Percentiles rank a stretch among this genome's conserved stretches.
phyloP scores from a whole-genome alignment of 352 stramenopile species.

The Pythium periplocum region DNA sequence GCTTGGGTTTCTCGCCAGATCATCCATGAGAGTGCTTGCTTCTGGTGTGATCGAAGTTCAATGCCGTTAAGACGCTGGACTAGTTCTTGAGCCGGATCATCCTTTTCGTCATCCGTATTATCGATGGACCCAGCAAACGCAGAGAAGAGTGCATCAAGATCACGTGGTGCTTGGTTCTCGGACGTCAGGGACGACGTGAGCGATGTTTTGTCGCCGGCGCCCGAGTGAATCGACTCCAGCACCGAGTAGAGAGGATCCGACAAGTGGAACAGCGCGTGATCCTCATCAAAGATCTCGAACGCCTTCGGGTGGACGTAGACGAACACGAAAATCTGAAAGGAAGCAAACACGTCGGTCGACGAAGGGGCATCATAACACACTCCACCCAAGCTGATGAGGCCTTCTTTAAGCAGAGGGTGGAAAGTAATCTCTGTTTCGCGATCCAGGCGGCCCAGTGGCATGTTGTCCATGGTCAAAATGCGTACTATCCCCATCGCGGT shows the following conservation, averaged over 20 bases:
- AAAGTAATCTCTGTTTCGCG: slow-evolving; percentile 53
- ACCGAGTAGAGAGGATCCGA: slow-evolving; percentile 55
- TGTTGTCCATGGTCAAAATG: slow-evolving; percentile 37
- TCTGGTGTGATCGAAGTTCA: slow-evolving; percentile 74
- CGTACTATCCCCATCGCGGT: slow-evolving; percentile 39
- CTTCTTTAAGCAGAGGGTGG: slow-evolving; percentile 59
- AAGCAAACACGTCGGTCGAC: slow-evolving; percentile 58
- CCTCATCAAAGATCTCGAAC: slow-evolving; percentile 62
- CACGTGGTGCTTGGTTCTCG: slow-evolving; percentile 22
- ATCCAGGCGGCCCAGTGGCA: slow-evolving; percentile 54
- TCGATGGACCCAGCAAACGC: slow-evolving; percentile 38
- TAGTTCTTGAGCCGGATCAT: slow-evolving; percentile 30
- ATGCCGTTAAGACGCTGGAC: slow-evolving; percentile 52
- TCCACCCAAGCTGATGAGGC: slow-evolving; percentile 36
- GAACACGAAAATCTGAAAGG: slow-evolving; percentile 55
- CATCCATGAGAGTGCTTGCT: slow-evolving; percentile 84
- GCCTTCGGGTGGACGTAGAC: slow-evolving; percentile 52
- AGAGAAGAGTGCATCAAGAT: slow-evolving; percentile 66
- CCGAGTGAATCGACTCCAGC: slow-evolving; percentile 32
- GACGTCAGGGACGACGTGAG: slow-evolving; percentile 8
- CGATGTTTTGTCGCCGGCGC: slow-evolving; percentile 4
- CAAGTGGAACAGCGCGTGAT: slow-evolving; percentile 52
- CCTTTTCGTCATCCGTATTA: slow-evolving; percentile 10
- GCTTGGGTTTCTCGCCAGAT: slow-evolving; percentile 64
- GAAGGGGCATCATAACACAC: slow-evolving; percentile 40